Evolutionary conservation across 257 asterid species (phyloP), one percentile per base, ranked within the genome.

Genomic region (Gentiana dahurica): DNA sequence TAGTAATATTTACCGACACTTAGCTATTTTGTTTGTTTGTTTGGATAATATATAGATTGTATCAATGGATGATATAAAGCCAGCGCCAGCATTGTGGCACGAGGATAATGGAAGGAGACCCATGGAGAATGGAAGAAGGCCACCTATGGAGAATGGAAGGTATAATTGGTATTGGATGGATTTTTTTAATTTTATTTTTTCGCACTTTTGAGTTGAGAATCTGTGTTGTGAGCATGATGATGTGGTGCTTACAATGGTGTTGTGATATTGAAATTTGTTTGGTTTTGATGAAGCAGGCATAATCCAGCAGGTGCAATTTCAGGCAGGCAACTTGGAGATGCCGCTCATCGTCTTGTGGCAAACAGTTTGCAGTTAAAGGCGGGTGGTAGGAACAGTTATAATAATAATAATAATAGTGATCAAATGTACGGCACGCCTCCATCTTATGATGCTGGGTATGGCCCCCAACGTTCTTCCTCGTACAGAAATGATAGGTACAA

Each of bases 1-100:
- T 6, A 24, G 24, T 24, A 5, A 41, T 41, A 41, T 41, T 41
- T 11, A 41, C 11, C 2, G 46, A 1, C 10, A 41, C 2, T 5
- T 5, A 10, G 6, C 6, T 41, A 5, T 41, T 7, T 41, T 35
- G 9, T 36, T 15, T 61, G 13, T 51, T 53, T 57, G 24, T 24
- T 24, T 24, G 24, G 24, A 24, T 24, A 24, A 24, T 24, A 15
- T 15, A 67, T 79, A 87, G 98, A 76, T 37, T 65, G 97, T 91
- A 62, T 68, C 86, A 1, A 35, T 73, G 6, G 85, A 83, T 62
- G 97, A 92, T 73, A 66, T 92, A 49, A 83, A 75, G 77, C 95
- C 99, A 2, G 94, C 76, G 0, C 99, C 97, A 12, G 84, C 67
- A 59, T 83, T 92, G 58, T 92, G 99, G 99, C 99, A 92, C 34